Evolutionary conservation across 345 rosid species (phyloP), one percentile per base, ranked within the genome.

Genomic region (Camelina laxa): DNA sequence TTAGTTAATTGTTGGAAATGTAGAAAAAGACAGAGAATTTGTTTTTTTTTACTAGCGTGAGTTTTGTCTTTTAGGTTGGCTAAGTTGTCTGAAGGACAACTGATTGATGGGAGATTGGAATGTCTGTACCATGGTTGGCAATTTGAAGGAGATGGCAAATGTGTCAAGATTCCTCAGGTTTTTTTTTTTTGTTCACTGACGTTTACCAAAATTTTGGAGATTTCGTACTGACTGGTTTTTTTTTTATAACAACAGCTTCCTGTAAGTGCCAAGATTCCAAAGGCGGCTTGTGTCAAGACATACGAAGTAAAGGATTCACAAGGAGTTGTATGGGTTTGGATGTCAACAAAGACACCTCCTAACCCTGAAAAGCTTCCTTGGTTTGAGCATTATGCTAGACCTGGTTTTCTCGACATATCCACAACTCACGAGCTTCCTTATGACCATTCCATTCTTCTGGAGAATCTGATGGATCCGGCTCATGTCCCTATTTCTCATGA

Each of bases 391-490:
- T 87, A 88, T 12, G 86, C 86, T 1, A 74, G 96, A 80, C 97
- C 95, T 0, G 89, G 95, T 31, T 91, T 91, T 73, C 84, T 80
- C 59, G 97, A 91, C 54, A 65, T 65, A 16, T 89, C 97, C 12
- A 84, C 92, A 6, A 84, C 84, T 78, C 97, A 94, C 31, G 97
- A 90, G 83, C 89, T 94, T 70, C 98, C 98, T 8, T 94, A 91
- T 44, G 98, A 94, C 69, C 98, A 91, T 77, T 91, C 96, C 51
- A 91, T 94, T 75, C 96, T 94, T 15, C 90, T 91, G 2, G 97
- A 94, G 82, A 94, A 94, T 80, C 90, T 94, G 33, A 94, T 94
- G 98, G 98, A 94, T 82, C 98, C 97, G 0, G 97, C 98, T 22
- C 98, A 94, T 70, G 71, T 94, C 16, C 98, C 97, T 6, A 91